Percentiles rank a stretch among this genome's conserved stretches.
These are phyloP conservation scores for Salix purpurea DNA, from an alignment of 345 rosid genomes.

Conservation along the genomic window DNA sequence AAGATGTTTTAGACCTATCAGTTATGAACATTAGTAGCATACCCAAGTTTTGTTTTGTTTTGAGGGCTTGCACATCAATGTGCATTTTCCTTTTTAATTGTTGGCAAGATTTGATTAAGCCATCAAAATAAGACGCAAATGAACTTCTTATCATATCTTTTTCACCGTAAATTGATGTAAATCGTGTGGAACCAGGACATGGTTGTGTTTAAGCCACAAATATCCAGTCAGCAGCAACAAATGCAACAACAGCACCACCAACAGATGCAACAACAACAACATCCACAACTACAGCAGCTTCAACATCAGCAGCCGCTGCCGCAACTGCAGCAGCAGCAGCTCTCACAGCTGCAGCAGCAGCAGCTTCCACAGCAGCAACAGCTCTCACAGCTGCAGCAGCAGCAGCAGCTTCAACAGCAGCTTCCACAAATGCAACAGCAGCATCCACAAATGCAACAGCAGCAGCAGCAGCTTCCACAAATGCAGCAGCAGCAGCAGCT, in stretches of 20 bases:
- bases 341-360: conserved; percentile 2
- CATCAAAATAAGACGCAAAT: background rate
- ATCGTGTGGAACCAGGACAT: conserved; percentile 54
- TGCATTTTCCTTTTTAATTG: background rate
- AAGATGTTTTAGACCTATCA: conserved; percentile 20
- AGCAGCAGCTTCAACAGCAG: background rate
- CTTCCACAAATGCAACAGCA: conserved; percentile 26
- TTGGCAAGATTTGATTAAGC: background rate
- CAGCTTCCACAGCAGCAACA: conserved; percentile 20
- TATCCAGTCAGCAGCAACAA: conserved; percentile 58
- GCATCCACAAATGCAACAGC: conserved; percentile 1
- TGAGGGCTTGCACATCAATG: background rate
- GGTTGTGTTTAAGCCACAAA: conserved; percentile 94
- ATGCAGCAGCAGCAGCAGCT: conserved; percentile 8
- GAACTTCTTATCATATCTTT: background rate
- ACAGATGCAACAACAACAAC: conserved; percentile 17
- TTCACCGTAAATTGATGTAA: conserved; percentile 1
- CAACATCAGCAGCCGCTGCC: no score
- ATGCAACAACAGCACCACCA: conserved; percentile 22
- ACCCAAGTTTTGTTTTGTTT: background rate
- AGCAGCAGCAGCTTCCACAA: conserved; percentile 23
- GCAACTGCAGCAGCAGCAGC: conserved; percentile 15
- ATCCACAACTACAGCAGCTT: conserved; percentile 22
- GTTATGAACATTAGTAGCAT: background rate
- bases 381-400: conserved; percentile 12